Conservation (phyloP, 2,329 filamentous ascomycete species). For the Colletotrichum melonis region DNA sequence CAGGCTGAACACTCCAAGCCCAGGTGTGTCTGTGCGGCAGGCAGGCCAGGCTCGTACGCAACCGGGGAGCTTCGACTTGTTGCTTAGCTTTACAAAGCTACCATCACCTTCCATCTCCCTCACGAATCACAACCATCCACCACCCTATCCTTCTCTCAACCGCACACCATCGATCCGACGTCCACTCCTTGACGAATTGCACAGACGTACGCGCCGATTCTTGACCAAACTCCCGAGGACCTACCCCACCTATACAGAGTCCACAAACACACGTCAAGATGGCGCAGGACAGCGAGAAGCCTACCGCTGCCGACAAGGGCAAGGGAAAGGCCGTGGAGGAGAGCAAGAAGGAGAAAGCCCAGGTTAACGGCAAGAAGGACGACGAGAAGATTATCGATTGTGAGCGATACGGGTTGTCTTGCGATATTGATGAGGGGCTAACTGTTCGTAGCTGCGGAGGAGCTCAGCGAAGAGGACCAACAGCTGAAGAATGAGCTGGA, state of each 20-base stretch:
- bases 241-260: slow-evolving; percentile 41
- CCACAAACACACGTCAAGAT: slow-evolving; percentile 64
- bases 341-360: slow-evolving; percentile 75
- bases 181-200: slow-evolving; percentile 19
- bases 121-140: slow-evolving; percentile 36
- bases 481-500: slow-evolving; percentile 98
- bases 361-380: slow-evolving; percentile 81
- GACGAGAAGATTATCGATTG: slow-evolving; percentile 68
- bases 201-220: slow-evolving; percentile 9
- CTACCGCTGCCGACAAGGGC: slow-evolving; percentile 89
- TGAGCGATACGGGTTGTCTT: slow-evolving; percentile 37
- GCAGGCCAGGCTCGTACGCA: slow-evolving; percentile 54
- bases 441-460: slow-evolving; percentile 70
- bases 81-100: slow-evolving; percentile 51
- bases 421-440: slow-evolving; percentile 44
- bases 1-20: not conserved
- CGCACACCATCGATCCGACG: slow-evolving; percentile 14
- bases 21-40: slow-evolving; percentile 42
- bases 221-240: slow-evolving; percentile 25
- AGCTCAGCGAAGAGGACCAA: slow-evolving; percentile 97
- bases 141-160: slow-evolving; percentile 10
- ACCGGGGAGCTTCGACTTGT: slow-evolving; percentile 47
- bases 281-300: slow-evolving; percentile 93
- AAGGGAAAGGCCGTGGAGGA: slow-evolving; percentile 90
- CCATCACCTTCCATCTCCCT: slow-evolving; percentile 51